Conservation (phyloP, 2,329 filamentous ascomycete genomes). For the Trichophyton schoenleinii region DNA sequence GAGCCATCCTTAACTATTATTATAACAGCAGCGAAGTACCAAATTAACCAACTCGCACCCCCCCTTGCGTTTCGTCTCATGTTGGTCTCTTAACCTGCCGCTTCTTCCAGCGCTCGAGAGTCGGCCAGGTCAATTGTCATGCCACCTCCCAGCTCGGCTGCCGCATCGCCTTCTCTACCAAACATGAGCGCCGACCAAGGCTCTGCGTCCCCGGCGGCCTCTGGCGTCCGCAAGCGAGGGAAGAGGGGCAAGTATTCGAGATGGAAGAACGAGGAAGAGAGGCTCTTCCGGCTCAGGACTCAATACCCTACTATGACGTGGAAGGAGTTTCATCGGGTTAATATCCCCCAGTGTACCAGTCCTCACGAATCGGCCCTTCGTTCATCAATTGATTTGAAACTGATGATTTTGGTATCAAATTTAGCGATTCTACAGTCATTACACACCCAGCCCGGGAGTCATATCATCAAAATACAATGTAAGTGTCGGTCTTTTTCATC, state of each 20-base stretch:
- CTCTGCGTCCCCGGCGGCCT: not conserved
- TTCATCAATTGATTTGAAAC: not conserved
- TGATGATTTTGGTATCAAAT: not conserved
- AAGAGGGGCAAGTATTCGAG: not conserved
- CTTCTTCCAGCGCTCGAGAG: not conserved
- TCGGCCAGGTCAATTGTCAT: not conserved
- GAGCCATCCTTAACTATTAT: not conserved
- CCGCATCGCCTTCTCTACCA: not conserved
- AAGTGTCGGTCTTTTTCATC: not conserved
- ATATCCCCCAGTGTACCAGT: not conserved
- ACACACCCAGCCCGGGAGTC: not conserved
- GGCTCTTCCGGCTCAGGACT: not conserved
- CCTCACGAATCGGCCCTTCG: not conserved
- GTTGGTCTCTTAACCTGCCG: not conserved
- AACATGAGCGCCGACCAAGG: not conserved
- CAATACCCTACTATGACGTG: not conserved
- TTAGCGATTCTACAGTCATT: not conserved
- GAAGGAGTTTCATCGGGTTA: not conserved
- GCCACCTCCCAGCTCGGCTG: not conserved
- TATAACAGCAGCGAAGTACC: not conserved
- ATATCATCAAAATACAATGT: not conserved
- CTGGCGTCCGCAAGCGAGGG: not conserved
- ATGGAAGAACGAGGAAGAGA: not conserved
- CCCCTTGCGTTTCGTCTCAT: not conserved
- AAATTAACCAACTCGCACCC: not conserved